Percentiles rank a stretch among this genome's conserved stretches.
phyloP scores from a whole-genome alignment of 805 yeast genomes.

The Suhomyces faveliae region DNA sequence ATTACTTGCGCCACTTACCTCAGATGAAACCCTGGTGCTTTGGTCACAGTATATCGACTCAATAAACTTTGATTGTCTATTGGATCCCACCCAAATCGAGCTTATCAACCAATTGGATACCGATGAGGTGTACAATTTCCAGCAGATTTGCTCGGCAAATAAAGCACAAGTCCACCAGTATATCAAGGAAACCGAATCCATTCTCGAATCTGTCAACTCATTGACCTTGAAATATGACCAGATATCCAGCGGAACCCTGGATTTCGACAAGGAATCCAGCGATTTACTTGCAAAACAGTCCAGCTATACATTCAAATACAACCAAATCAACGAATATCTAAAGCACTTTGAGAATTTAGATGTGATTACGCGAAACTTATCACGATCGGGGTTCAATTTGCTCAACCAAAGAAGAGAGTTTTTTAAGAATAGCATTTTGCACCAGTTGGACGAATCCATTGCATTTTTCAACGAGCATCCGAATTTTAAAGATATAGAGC shows the following conservation, averaged over 20 bases:
- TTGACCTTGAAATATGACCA: slow-evolving; percentile 53
- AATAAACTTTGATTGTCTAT: slow-evolving; percentile 42
- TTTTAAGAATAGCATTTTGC: slow-evolving; percentile 48
- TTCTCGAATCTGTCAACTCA: slow-evolving; percentile 46
- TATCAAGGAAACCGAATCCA: slow-evolving; percentile 42
- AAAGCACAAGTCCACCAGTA: slow-evolving; percentile 28
- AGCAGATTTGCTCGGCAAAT: slow-evolving; percentile 30
- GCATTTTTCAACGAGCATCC: slow-evolving; percentile 52
- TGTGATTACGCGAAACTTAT: slow-evolving; percentile 62
- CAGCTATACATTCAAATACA: slow-evolving; percentile 39
- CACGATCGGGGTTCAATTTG: slow-evolving; percentile 62
- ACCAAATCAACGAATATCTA: slow-evolving; percentile 49
- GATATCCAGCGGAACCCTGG: slow-evolving; percentile 60
- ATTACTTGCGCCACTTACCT: slow-evolving; percentile 34
- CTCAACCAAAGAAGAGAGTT: slow-evolving; percentile 48
- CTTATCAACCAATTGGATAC: slow-evolving; percentile 38
- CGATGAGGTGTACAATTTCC: slow-evolving; percentile 34
- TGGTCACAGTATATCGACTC: slow-evolving; percentile 37
- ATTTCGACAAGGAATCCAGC: slow-evolving; percentile 59
- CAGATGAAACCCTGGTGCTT: slow-evolving; percentile 28
- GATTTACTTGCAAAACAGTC: slow-evolving; percentile 47
- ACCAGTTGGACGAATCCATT: slow-evolving; percentile 64
- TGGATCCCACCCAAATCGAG: slow-evolving; percentile 40
- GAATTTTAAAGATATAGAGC: slow-evolving; percentile 62
- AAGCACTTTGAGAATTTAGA: slow-evolving; percentile 70